A percentile compares a stretch with the other conserved stretches of the same genome.
Conservation (phyloP, 208 protist species). For the Crithidia thermophila region DNA sequence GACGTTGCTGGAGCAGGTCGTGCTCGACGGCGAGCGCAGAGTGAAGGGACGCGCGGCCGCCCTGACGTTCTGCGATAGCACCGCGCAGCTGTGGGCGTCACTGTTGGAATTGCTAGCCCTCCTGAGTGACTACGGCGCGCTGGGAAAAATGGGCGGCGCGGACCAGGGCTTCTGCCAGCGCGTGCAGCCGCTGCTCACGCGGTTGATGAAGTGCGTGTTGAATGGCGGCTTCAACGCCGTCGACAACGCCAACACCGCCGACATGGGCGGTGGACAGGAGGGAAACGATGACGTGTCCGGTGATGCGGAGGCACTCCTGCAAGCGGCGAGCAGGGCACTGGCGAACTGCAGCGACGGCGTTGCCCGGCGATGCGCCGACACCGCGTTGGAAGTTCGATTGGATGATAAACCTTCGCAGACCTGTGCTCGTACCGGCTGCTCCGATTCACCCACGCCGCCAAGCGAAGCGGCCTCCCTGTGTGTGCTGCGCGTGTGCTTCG, state of each 20-base stretch:
- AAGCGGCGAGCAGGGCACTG: constrained; percentile 27
- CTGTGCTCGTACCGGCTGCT: neutral
- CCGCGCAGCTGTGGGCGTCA: constrained; percentile 5
- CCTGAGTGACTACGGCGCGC: constrained; percentile 35
- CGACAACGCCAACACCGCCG: neutral
- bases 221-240: constrained; percentile 17
- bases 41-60: constrained; percentile 2
- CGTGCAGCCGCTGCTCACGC: constrained; percentile 41
- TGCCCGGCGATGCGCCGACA: constrained; percentile 41
- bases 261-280: neutral
- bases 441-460: neutral
- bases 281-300: neutral
- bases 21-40: constrained; percentile 27
- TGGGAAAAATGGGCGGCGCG: constrained; percentile 35
- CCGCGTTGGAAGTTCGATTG: constrained; percentile 26
- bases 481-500: constrained; percentile 39
- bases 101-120: constrained; percentile 28
- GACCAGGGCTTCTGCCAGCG: constrained; percentile 31
- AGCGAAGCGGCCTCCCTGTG: neutral
- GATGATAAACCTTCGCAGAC: too few species aligned
- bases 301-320: constrained; percentile 31
- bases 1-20: constrained; percentile 20
- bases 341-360: constrained; percentile 49
- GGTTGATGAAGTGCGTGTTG: constrained; percentile 33
- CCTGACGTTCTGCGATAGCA: neutral